These are phyloP conservation scores for Penicillium capsulatum DNA, from an alignment of 2,329 filamentous ascomycete genomes.

Conservation along the genomic window DNA sequence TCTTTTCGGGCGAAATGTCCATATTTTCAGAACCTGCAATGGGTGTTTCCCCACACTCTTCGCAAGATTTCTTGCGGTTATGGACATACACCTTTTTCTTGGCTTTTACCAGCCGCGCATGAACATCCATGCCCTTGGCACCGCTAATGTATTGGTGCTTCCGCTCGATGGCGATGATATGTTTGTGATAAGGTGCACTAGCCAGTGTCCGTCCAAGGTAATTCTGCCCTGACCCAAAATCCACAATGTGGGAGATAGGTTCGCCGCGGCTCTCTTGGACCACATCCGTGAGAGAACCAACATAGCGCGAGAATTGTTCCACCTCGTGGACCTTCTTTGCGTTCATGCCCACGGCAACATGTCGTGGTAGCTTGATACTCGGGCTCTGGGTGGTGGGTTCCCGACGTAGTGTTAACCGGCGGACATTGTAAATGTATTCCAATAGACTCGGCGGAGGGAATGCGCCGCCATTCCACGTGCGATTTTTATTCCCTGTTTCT, in stretches of 20 bases:
- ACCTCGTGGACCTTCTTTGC: conserved; percentile 96
- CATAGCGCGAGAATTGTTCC: conserved; percentile 79
- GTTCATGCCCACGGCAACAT: conserved; percentile 86
- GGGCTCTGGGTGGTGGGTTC: conserved; percentile 36
- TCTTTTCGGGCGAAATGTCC: conserved; percentile 1
- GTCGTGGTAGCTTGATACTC: conserved; percentile 56
- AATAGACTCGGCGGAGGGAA: conserved; percentile 56
- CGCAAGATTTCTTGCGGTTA: conserved; percentile 65
- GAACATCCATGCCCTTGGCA: conserved; percentile 78
- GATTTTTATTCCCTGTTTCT: conserved; percentile 8
- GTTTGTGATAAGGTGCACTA: conserved; percentile 75
- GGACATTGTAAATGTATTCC: conserved; percentile 67
- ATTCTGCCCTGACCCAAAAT: conserved; percentile 95
- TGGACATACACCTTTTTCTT: conserved; percentile 68
- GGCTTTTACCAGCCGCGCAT: conserved; percentile 69
- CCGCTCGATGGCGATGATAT: conserved; percentile 87
- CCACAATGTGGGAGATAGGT: conserved; percentile 77
- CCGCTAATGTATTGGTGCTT: conserved; percentile 80
- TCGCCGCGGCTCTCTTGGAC: conserved; percentile 47
- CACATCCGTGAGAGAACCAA: conserved; percentile 61
- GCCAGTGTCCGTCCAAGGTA: conserved; percentile 88
- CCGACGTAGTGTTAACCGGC: conserved; percentile 64
- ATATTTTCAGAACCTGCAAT: conserved; percentile 8
- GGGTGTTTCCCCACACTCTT: conserved; percentile 16
- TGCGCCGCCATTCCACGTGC: conserved; percentile 43